Conservation (phyloP, 768 basidiomycete species). For the Termitomyces sp. region DNA sequence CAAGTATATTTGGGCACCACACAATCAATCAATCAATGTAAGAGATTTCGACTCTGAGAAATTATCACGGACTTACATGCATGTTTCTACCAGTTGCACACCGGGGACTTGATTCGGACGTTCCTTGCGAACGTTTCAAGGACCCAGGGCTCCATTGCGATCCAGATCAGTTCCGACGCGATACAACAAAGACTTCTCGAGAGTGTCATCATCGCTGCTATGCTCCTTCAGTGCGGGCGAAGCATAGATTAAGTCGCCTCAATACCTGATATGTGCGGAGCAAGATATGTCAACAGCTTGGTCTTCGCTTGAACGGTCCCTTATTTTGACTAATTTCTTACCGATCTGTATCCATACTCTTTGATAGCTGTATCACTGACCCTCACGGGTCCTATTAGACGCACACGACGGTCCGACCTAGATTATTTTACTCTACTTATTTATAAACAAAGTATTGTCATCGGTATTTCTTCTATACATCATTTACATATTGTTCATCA, state of each 20-base stretch:
- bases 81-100: slow-evolving; percentile 38
- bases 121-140: slow-evolving; percentile 50
- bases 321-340: neutral
- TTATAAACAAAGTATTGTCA: neutral
- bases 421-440: neutral
- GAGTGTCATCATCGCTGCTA: slow-evolving; percentile 41
- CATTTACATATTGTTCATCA: neutral
- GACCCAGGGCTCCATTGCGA: slow-evolving; percentile 35
- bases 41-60: slow-evolving; percentile 14
- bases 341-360: neutral
- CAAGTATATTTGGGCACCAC: slow-evolving; percentile 52
- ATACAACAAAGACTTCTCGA: slow-evolving; percentile 53
- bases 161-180: slow-evolving; percentile 54
- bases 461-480: neutral
- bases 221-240: slow-evolving; percentile 57
- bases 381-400: neutral
- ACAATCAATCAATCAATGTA: slow-evolving; percentile 50
- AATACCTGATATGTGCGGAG: neutral
- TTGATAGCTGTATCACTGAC: neutral
- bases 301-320: neutral
- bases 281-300: neutral
- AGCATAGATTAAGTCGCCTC: slow-evolving; percentile 45
- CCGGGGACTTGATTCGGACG: slow-evolving; percentile 25
- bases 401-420: neutral
- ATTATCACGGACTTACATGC: neutral